Evolutionary conservation across 306 rosid genomes (phyloP), one percentile per base, ranked within the genome.

Genomic region (Macrotyloma uniflorum): DNA sequence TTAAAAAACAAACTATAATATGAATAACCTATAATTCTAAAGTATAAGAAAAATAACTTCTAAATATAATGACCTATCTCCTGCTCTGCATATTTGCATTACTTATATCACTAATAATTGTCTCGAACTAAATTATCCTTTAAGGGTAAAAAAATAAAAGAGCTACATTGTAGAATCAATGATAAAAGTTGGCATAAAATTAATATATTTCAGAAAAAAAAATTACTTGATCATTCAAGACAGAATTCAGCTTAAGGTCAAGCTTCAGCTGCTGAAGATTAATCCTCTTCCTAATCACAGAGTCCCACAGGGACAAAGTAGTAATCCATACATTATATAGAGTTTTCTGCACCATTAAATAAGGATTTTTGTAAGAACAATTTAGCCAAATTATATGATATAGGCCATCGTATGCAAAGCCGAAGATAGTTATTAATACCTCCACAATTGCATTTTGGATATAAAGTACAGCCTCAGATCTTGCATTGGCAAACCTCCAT

Each of bases 401-500:
- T 15, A 64, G 38, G 33, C 12, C 70, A 16, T 38, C 30, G 53
- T 28, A 55, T 14, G 15, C 40, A 6, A 20, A 23, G 71, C 53
- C 43, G 23, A 76, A 74, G 63, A 50, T 57, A 47, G 50, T 22
- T 46, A 73, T 72, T n/a, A 72, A 73, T 80, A 93, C 98, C 98
- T 91, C 88, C 63, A 89, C 90, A 20, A 80, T 81, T 86, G 80
- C 87, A 81, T 87, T 87, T 82, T 88, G 91, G 73, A 89, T 69
- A 76, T 79, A 82, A 62, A 85, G 89, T 19, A 91, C 84, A 72
- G 87, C 83, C 82, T 85, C 91, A 16, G 92, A 93, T 80, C 89
- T 87, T 45, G 98, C 98, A 89, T 89, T 88, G 81, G 91, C 80
- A 76, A 85, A 91, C 78, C 98, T 82, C 97, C 98, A 93, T 74